These are phyloP conservation scores for Aspergillus pseudotamarii DNA, from an alignment of 2,329 filamentous ascomycete genomes.

Conservation along the genomic window DNA sequence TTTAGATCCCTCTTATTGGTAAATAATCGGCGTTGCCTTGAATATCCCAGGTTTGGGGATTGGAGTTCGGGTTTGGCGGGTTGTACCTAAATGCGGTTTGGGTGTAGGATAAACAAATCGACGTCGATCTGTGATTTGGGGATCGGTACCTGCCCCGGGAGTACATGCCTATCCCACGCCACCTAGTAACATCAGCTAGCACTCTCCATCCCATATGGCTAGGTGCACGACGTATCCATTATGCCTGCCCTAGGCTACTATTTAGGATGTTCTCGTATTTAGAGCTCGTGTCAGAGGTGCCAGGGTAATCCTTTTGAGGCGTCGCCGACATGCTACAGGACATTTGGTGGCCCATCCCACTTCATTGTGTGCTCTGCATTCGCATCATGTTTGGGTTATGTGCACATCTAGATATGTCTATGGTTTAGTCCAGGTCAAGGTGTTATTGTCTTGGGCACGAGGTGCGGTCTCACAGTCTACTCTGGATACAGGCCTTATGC, in stretches of 20 bases:
- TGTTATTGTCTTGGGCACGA: too few species aligned
- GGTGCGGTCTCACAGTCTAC: neutral
- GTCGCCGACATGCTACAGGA: neutral
- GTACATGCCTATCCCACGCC: neutral
- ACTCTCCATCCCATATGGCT: neutral
- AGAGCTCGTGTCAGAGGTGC: neutral
- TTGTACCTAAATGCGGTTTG: neutral
- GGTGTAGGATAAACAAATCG: neutral
- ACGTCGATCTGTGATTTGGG: neutral
- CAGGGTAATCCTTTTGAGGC: too few species aligned
- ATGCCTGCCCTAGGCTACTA: neutral
- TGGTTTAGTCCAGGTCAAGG: neutral
- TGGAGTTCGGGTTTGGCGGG: neutral
- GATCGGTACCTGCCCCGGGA: neutral
- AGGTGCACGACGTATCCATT: neutral
- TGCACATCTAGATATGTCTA: neutral
- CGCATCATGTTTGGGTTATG: neutral
- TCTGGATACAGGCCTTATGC: neutral
- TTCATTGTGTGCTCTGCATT: neutral
- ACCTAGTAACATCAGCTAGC: neutral
- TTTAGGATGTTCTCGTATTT: neutral
- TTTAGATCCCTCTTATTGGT: neutral
- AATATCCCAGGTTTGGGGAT: neutral
- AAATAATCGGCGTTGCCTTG: neutral
- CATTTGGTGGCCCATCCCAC: neutral